Evolutionary conservation across 306 rosid species (phyloP).

Genomic region (Vigna nakashimae): DNA sequence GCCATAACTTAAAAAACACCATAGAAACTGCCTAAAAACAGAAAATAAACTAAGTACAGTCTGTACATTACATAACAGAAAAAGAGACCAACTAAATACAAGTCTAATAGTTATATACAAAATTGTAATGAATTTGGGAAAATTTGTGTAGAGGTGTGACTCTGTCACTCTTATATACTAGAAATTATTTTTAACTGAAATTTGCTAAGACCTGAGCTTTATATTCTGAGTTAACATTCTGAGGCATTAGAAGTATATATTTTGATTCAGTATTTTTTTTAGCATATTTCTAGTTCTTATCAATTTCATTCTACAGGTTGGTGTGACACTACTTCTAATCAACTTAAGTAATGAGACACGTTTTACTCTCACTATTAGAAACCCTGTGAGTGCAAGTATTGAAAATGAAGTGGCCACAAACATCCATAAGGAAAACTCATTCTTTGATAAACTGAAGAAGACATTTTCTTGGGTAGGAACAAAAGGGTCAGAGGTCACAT

Average conservation of each 20-base stretch:
- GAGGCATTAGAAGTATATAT: not conserved
- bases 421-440: conserved; percentile 44
- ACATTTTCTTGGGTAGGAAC: conserved; percentile 85
- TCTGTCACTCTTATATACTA: not conserved
- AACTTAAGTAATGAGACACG: conserved; percentile 79
- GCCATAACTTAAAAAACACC: too few relatives aligned
- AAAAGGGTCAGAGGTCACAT: conserved; percentile 65
- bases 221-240: not conserved
- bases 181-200: conserved; percentile 4
- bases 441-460: conserved; percentile 62
- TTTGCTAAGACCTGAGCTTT: conserved; percentile 5
- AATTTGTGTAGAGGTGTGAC: not conserved
- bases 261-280: not conserved
- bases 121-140: conserved; percentile 4
- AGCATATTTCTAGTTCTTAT: conserved; percentile 24
- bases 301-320: conserved; percentile 60
- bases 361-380: conserved; percentile 56
- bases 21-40: too few relatives aligned
- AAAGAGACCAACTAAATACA: too few relatives aligned
- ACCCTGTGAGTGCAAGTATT: conserved; percentile 39
- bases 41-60: too few relatives aligned
- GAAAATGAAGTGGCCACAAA: conserved; percentile 37
- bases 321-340: conserved; percentile 77
- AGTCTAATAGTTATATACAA: not conserved
- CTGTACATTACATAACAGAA: too few relatives aligned